A percentile compares a stretch with the other conserved stretches of the same genome.
Evolutionary conservation across 805 yeast species (phyloP).

Genomic region (Saccharomycopsis javanensis): DNA sequence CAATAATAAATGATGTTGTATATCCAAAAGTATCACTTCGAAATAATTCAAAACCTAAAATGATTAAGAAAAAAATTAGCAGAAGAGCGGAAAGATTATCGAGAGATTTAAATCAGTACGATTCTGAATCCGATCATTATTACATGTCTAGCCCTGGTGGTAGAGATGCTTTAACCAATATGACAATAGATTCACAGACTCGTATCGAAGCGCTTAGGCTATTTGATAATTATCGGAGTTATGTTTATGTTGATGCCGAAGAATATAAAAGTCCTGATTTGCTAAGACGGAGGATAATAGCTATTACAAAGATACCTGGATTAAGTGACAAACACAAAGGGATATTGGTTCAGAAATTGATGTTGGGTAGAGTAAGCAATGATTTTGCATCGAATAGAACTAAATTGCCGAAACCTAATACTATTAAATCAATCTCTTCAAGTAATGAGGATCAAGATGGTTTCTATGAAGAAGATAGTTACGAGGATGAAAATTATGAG

Average conservation of each 20-base stretch:
- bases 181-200: neutral
- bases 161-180: neutral
- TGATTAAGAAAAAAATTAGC: slow-evolving; percentile 5
- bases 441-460: slow-evolving; percentile 11
- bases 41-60: slow-evolving; percentile 17
- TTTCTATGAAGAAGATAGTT: slow-evolving; percentile 11
- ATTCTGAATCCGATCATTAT: slow-evolving; percentile 9
- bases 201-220: slow-evolving; percentile 1
- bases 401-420: slow-evolving; percentile 18
- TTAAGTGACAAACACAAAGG: slow-evolving; percentile 28
- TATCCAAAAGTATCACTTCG: slow-evolving; percentile 33
- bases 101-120: slow-evolving; percentile 6
- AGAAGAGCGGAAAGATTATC: neutral
- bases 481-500: slow-evolving; percentile 16
- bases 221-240: slow-evolving; percentile 1
- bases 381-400: neutral
- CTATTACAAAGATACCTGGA: slow-evolving; percentile 22
- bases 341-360: slow-evolving; percentile 26
- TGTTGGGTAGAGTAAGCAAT: slow-evolving; percentile 24
- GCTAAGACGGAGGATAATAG: slow-evolving; percentile 22
- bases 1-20: slow-evolving; percentile 42
- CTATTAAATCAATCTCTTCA: slow-evolving; percentile 11
- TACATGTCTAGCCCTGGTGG: slow-evolving; percentile 6
- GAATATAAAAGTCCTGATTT: slow-evolving; percentile 9
- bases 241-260: slow-evolving; percentile 3